Evolutionary conservation across 805 yeast species (phyloP), one percentile per base, ranked within the genome.

Genomic region (Schizosaccharomyces cryophilus): DNA sequence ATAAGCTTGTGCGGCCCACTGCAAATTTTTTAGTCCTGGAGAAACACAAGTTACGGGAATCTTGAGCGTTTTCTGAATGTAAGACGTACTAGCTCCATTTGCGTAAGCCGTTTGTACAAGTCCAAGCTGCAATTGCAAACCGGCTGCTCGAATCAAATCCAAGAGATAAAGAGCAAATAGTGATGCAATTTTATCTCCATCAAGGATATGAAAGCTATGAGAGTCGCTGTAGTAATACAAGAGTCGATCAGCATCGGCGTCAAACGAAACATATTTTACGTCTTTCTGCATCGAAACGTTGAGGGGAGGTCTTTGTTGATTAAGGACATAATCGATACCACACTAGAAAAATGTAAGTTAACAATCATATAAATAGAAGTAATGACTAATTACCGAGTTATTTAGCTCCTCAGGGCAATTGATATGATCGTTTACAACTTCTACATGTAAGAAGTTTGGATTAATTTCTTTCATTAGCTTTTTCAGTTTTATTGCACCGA

Each of bases 71-170:
- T 82, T 72, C 54, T 77, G 76, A 35, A 90, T 74, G 68, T 80
- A 90, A 45, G 77, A 73, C 0, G 97, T 87, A 1, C 96, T 85
- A 5, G 84, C 80, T 11, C 98, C 98, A 70, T 93, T 93, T 60
- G 98, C 98, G 68, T 93, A 93, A 0, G 98, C 98, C 0, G 98
- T 93, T 73, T 93, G 98, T 40, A 93, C 88, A 4, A 89, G 93
- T 7, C 96, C 98, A 62, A 85, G 73, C 30, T 74, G 70, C 15
- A 77, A 63, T 5, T 69, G 66, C 15, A 75, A 63, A 3, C 74
- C 74, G 6, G 80, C 72, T 59, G 78, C 71, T n/a, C 72, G 67
- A 26, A 82, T 69, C 58, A 83, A 69, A 30, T 73, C 73, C 61
- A 80, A 75, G 66, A 87, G 79, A 67, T 79, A 82, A 56, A 77